Percentiles rank a stretch among this genome's conserved stretches.
phyloP scores from a whole-genome alignment of 768 basidiomycete genomes.

The Kwoniella sp. region DNA sequence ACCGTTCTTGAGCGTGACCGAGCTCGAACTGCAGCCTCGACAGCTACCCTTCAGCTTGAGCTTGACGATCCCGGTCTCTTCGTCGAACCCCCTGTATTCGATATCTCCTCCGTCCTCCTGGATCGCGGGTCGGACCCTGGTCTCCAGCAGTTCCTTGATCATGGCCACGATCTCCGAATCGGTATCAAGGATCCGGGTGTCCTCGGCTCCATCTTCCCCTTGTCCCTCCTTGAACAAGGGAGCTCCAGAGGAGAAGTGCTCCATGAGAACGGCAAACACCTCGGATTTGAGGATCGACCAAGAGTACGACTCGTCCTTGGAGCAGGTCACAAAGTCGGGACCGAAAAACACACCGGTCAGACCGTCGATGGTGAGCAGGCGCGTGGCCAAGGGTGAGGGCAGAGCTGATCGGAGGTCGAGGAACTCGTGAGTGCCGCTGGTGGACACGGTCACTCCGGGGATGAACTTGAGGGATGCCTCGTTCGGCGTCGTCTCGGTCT shows the following conservation, averaged over 20 bases:
- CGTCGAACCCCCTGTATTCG: slow-evolving; percentile 85
- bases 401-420: slow-evolving; percentile 81
- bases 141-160: slow-evolving; percentile 97
- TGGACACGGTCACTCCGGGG: slow-evolving; percentile 84
- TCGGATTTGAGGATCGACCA: slow-evolving; percentile 96
- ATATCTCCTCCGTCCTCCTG: slow-evolving; percentile 99
- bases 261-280: slow-evolving; percentile 93
- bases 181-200: slow-evolving; percentile 86
- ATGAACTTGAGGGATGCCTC: slow-evolving; percentile 98
- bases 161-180: slow-evolving; percentile 97
- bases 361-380: slow-evolving; percentile 90
- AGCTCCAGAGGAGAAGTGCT: slow-evolving; percentile 88
- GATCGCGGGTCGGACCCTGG: slow-evolving; percentile 88
- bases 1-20: slow-evolving; percentile 91
- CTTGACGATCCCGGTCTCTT: slow-evolving; percentile 70
- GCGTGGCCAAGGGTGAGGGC: slow-evolving; percentile 86
- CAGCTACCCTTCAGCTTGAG: slow-evolving; percentile 96
- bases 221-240: slow-evolving; percentile 76
- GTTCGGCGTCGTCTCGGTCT: slow-evolving; percentile 95
- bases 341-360: slow-evolving; percentile 87
- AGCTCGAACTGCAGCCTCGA: slow-evolving; percentile 86
- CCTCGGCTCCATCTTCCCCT: slow-evolving; percentile 74
- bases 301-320: slow-evolving; percentile 60
- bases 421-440: slow-evolving; percentile 83
- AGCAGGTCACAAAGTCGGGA: slow-evolving; percentile 95